Conservation (phyloP, 306 rosid genomes). For the Betula pendula region DNA sequence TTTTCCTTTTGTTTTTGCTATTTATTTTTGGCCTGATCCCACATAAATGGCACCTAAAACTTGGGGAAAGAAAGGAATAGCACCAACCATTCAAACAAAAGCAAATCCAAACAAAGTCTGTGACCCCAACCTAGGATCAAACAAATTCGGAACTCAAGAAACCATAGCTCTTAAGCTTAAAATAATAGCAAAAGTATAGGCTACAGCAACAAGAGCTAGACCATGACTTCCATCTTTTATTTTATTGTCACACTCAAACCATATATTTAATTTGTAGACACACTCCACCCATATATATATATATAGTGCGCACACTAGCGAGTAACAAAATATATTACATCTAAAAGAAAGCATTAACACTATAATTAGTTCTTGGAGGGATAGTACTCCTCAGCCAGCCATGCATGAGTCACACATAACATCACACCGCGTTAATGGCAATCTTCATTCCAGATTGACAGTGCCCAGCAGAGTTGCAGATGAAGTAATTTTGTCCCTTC, state of each 20-base stretch:
- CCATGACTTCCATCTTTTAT: not conserved
- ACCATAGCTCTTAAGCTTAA: not conserved
- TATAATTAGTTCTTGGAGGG: not conserved
- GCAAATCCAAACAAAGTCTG: not conserved
- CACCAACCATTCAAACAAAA: no score
- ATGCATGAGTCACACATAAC: not conserved
- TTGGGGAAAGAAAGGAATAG: no score
- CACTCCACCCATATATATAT: not conserved
- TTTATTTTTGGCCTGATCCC: no score
- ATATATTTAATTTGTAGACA: not conserved
- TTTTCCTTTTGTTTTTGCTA: no score
- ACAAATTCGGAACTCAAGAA: not conserved
- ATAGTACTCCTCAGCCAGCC: not conserved
- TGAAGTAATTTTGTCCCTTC: conserved; percentile 58
- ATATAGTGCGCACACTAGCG: not conserved
- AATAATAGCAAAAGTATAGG: not conserved
- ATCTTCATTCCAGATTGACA: conserved; percentile 66
- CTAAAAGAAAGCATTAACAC: not conserved
- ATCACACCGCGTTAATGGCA: conserved; percentile 47
- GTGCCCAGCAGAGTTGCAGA: conserved; percentile 62
- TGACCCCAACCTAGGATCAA: no score
- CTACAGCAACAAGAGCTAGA: not conserved
- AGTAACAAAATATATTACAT: not conserved
- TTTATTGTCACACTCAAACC: not conserved
- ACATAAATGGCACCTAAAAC: no score